These are phyloP conservation scores for Populus hybrid DNA, from an alignment of 441 rosid species.

Conservation along the genomic window DNA sequence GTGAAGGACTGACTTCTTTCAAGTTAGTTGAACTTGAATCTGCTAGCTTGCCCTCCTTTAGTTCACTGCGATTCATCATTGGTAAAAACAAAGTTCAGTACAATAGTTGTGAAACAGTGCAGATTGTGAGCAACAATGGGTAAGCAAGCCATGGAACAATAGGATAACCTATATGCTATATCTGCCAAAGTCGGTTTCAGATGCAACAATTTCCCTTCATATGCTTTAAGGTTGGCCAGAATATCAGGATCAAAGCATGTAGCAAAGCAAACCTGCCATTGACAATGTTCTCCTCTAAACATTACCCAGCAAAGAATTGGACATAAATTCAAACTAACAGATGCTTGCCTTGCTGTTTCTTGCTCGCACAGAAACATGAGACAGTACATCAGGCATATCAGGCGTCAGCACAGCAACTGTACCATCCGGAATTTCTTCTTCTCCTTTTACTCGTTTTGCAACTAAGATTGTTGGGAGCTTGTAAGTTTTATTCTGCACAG, in stretches of 20 bases:
- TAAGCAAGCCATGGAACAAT: constrained; percentile 5
- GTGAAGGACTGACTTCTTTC: constrained; percentile 40
- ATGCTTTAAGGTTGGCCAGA: constrained; percentile 50
- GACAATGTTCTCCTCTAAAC: constrained; percentile 6
- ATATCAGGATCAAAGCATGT: constrained; percentile 71
- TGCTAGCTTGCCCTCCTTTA: constrained; percentile 51
- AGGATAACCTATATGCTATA: constrained; percentile 55
- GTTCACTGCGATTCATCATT: constrained; percentile 46
- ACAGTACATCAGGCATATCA: constrained; percentile 73
- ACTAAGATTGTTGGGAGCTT: constrained; percentile 60
- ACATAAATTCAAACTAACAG: not conserved
- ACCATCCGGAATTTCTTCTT: constrained; percentile 82
- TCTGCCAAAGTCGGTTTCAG: constrained; percentile 73
- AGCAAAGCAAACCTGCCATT: constrained; percentile 78
- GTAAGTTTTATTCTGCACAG: constrained; percentile 62
- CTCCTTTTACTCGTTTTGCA: constrained; percentile 67
- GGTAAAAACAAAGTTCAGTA: constrained; percentile 6
- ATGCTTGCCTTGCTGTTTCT: constrained; percentile 65
- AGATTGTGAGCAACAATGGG: not conserved
- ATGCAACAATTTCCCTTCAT: constrained; percentile 66
- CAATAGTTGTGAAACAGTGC: not conserved
- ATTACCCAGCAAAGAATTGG: not conserved
- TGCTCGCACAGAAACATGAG: constrained; percentile 85
- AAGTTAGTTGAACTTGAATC: constrained; percentile 47
- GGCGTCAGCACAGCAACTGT: constrained; percentile 83